phyloP scores from a whole-genome alignment of 2,329 filamentous ascomycete genomes.

The Delphinella strobiligena region DNA sequence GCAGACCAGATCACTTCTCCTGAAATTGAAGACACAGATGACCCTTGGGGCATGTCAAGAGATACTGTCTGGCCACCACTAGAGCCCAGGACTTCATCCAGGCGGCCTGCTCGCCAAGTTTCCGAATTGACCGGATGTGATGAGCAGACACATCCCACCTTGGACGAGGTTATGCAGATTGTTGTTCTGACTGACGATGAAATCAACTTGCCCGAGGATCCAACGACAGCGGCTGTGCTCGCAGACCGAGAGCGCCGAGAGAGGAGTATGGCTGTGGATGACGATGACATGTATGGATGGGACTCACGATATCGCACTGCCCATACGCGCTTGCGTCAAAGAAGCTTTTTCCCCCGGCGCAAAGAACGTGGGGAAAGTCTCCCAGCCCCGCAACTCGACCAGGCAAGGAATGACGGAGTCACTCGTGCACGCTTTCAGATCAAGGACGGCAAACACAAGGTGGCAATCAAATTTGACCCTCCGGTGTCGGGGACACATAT shows the following conservation, averaged over 20 bases:
- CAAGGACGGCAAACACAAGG: conserved; percentile 67
- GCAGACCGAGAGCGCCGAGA: conserved; percentile 9
- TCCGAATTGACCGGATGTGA: background rate
- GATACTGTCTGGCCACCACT: conserved; percentile 9
- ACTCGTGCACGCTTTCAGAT: conserved; percentile 71
- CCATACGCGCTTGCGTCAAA: conserved; percentile 4
- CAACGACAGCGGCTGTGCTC: conserved; percentile 8
- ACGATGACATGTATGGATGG: conserved; percentile 5
- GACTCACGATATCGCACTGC: conserved; percentile 7
- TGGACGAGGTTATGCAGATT: conserved; percentile 1
- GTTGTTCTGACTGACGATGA: conserved; percentile 7
- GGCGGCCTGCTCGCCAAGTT: background rate
- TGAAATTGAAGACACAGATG: conserved; percentile 4
- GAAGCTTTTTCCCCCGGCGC: background rate
- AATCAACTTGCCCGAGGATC: conserved; percentile 11
- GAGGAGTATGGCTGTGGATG: conserved; percentile 4
- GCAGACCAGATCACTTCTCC: background rate
- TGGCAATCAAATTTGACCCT: conserved; percentile 75
- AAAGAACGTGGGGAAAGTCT: background rate
- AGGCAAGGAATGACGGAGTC: conserved; percentile 12
- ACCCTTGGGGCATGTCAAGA: conserved; percentile 2
- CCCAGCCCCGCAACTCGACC: conserved; percentile 2
- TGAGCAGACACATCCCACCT: background rate
- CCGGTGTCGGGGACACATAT: conserved; percentile 73
- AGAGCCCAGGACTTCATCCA: conserved; percentile 3